Percentiles rank a stretch among this genome's conserved stretches.
Evolutionary conservation across 208 protist species (phyloP).

Genomic region (Crithidia expoeki): DNA sequence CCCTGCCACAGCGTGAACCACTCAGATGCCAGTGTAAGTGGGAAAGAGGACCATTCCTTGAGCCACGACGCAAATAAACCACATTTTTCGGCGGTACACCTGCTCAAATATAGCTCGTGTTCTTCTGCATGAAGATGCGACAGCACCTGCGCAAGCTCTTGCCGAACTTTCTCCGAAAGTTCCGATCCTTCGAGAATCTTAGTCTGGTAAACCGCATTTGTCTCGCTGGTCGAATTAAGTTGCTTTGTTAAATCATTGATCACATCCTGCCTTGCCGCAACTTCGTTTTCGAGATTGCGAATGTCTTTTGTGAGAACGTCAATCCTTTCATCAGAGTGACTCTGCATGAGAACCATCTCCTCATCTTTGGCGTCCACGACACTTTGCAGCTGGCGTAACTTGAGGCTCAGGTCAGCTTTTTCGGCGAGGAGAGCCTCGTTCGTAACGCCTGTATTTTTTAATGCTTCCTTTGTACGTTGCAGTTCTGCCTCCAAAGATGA

Average conservation of each 20-base stretch:
- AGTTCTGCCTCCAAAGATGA: slow-evolving; percentile 56
- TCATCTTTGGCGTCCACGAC: slow-evolving; percentile 56
- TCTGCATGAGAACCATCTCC: slow-evolving; percentile 59
- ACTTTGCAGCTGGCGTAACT: slow-evolving; percentile 24
- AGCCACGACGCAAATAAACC: slow-evolving; percentile 1
- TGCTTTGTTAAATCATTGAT: slow-evolving; percentile 75
- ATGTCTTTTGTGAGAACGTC: slow-evolving; percentile 44
- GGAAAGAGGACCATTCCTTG: background rate
- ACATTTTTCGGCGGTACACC: slow-evolving; percentile 21
- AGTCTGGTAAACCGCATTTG: slow-evolving; percentile 51
- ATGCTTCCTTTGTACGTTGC: slow-evolving; percentile 40
- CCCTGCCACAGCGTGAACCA: background rate
- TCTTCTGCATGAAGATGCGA: slow-evolving; percentile 10
- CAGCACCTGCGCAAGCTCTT: slow-evolving; percentile 24
- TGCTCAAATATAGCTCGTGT: background rate
- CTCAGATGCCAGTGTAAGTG: background rate
- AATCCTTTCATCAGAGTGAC: slow-evolving; percentile 48
- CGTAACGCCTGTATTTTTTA: slow-evolving; percentile 16
- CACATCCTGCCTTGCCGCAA: slow-evolving; percentile 50
- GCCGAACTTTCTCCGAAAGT: slow-evolving; percentile 28
- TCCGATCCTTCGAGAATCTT: slow-evolving; percentile 68
- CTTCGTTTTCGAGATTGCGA: slow-evolving; percentile 51
- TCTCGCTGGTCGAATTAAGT: slow-evolving; percentile 57
- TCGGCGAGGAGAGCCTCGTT: slow-evolving; percentile 14
- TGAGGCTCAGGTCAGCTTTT: slow-evolving; percentile 28